phyloP scores from a whole-genome alignment of 192 early-diverging fungal species.

The Rhizophagus clarus region DNA sequence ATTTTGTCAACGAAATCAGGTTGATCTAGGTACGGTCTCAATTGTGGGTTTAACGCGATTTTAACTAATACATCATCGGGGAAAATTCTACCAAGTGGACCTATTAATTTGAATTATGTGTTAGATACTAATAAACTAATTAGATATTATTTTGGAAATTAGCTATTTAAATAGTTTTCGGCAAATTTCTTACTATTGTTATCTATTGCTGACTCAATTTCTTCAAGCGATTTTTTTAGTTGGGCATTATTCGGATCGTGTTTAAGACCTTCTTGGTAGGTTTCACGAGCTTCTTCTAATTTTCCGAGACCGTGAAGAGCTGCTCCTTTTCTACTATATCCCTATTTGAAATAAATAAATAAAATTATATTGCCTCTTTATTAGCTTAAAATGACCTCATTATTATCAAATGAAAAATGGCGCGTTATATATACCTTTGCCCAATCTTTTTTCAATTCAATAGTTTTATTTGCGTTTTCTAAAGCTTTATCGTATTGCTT shows the following conservation, averaged over 20 bases:
- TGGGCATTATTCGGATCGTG: conserved; percentile 77
- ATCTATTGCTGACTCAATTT: conserved; percentile 67
- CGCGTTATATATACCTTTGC: conserved; percentile 59
- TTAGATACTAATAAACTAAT: too few species aligned
- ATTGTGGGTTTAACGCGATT: conserved; percentile 83
- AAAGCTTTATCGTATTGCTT: conserved; percentile 80
- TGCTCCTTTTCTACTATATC: conserved; percentile 88
- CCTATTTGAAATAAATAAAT: conserved; percentile 21
- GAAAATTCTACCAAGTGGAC: conserved; percentile 65
- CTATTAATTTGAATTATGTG: neutral
- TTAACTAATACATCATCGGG: conserved; percentile 74
- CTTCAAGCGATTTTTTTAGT: conserved; percentile 75
- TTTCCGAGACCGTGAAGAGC: conserved; percentile 77
- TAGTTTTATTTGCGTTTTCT: conserved; percentile 83
- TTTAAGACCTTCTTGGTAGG: conserved; percentile 77
- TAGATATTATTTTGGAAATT: too few species aligned
- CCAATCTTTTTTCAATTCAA: conserved; percentile 82
- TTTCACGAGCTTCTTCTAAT: conserved; percentile 72
- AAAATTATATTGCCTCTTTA: neutral
- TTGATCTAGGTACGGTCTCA: conserved; percentile 69
- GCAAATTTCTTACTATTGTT: conserved; percentile 28
- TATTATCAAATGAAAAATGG: neutral
- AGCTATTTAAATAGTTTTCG: too few species aligned
- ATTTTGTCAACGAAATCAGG: conserved; percentile 78
- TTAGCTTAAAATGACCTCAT: neutral